phyloP scores from a whole-genome alignment of 371 early-diverging fungal species.

The Mucor mucedo region DNA sequence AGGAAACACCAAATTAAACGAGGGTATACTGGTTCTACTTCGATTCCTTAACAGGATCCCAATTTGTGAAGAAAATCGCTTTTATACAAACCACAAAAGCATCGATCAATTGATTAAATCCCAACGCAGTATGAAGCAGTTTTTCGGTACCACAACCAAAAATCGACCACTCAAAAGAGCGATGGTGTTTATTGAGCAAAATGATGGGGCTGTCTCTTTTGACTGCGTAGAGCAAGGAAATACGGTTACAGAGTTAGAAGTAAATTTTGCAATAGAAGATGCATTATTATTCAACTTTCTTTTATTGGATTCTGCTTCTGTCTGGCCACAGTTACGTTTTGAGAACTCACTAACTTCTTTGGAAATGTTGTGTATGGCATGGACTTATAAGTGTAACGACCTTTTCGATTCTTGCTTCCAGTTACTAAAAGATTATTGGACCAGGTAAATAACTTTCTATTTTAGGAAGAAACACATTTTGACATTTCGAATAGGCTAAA shows the following conservation, averaged over 20 bases:
- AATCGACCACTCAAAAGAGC: neutral
- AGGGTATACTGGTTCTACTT: slow-evolving; percentile 23
- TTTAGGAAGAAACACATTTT: neutral
- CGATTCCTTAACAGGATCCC: slow-evolving; percentile 27
- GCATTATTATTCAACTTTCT: slow-evolving; percentile 31
- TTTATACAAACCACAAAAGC: neutral
- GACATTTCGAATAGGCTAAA: slow-evolving; percentile 6
- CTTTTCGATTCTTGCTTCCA: slow-evolving; percentile 30
- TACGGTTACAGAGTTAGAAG: neutral
- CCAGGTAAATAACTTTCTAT: slow-evolving; percentile 21
- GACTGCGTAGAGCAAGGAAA: neutral
- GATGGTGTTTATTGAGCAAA: neutral
- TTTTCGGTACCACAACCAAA: neutral
- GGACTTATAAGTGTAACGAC: slow-evolving; percentile 27
- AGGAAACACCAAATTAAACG: slow-evolving; percentile 22
- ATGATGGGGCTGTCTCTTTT: neutral
- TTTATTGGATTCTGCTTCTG: slow-evolving; percentile 29
- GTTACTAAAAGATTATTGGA: slow-evolving; percentile 33
- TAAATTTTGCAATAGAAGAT: slow-evolving; percentile 6
- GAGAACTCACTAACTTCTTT: slow-evolving; percentile 9
- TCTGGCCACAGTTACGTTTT: slow-evolving; percentile 19
- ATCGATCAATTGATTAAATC: neutral
- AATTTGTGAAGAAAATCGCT: neutral
- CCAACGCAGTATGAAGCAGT: neutral
- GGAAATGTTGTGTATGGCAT: slow-evolving; percentile 21